Percentiles rank a stretch among this genome's conserved stretches.
phyloP scores from a whole-genome alignment of 225 moss, liverwort and hornwort genomes.

The Marchantia polymorpha region DNA sequence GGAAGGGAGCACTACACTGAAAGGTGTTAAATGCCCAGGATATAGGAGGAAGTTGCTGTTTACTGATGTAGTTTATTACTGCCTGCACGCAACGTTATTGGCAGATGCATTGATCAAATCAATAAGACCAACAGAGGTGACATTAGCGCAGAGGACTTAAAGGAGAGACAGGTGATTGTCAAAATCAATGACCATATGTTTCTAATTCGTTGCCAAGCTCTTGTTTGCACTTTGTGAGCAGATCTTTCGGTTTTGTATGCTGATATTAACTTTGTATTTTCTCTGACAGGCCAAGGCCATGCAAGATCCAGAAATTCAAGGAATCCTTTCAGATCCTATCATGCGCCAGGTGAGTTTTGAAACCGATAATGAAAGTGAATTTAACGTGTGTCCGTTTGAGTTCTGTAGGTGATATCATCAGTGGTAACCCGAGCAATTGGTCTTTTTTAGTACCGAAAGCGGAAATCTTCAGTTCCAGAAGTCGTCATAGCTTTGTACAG shows the following conservation, averaged over 20 bases:
- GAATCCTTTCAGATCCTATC: constrained; percentile 86
- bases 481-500: no score
- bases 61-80: no score
- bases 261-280: background rate
- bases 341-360: constrained; percentile 82
- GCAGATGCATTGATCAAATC: constrained; percentile 92
- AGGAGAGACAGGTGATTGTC: constrained; percentile 81
- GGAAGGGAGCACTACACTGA: no score
- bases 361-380: no score
- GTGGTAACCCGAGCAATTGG: no score
- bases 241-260: no score
- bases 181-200: background rate
- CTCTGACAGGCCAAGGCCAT: constrained; percentile 71
- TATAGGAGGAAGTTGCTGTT: no score
- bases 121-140: constrained; percentile 98
- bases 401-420: no score
- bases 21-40: no score
- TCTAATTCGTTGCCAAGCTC: background rate
- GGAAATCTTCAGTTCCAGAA: no score
- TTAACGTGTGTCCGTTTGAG: no score
- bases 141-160: constrained; percentile 92
- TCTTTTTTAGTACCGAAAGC: no score
- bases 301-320: constrained; percentile 98
- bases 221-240: background rate
- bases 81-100: background rate